phyloP scores from a whole-genome alignment of 805 yeast species.

The Maudiozyma saulgeensis region DNA sequence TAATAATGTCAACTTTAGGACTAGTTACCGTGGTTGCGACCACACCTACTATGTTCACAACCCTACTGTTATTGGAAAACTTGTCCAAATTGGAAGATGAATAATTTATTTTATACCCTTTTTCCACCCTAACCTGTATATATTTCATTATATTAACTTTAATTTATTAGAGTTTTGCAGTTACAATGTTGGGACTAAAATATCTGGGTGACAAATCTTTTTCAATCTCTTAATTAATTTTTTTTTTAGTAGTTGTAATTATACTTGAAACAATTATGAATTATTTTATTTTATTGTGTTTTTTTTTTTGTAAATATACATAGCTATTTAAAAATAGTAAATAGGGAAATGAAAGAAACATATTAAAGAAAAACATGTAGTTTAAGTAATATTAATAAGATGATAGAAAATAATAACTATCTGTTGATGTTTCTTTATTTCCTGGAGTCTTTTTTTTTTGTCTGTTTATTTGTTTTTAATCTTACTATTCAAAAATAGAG shows the following conservation, averaged over 20 bases:
- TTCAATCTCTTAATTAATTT: too few species aligned
- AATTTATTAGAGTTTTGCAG: slow-evolving; percentile 4
- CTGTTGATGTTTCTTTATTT: too few species aligned
- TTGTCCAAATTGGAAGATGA: slow-evolving; percentile 27
- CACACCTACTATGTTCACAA: slow-evolving; percentile 21
- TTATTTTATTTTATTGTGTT: neutral
- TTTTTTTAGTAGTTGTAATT: neutral
- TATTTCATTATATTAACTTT: neutral
- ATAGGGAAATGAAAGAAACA: neutral
- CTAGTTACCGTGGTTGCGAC: slow-evolving; percentile 28
- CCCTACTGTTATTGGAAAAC: slow-evolving; percentile 27
- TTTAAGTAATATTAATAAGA: too few species aligned
- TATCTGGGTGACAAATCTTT: slow-evolving; percentile 16
- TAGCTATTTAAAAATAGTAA: neutral
- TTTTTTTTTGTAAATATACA: neutral
- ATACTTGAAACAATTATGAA: too few species aligned
- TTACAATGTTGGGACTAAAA: slow-evolving; percentile 29
- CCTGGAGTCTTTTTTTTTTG: too few species aligned
- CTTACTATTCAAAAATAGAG: too few species aligned
- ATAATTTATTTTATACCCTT: slow-evolving; percentile 17
- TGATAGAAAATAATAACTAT: too few species aligned
- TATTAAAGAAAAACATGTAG: too few species aligned
- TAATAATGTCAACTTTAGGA: slow-evolving; percentile 11
- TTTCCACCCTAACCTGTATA: slow-evolving; percentile 30
- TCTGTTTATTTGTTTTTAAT: too few species aligned